Conservation (phyloP, 441 rosid genomes). For the Cnidoscolus chayamansa region DNA sequence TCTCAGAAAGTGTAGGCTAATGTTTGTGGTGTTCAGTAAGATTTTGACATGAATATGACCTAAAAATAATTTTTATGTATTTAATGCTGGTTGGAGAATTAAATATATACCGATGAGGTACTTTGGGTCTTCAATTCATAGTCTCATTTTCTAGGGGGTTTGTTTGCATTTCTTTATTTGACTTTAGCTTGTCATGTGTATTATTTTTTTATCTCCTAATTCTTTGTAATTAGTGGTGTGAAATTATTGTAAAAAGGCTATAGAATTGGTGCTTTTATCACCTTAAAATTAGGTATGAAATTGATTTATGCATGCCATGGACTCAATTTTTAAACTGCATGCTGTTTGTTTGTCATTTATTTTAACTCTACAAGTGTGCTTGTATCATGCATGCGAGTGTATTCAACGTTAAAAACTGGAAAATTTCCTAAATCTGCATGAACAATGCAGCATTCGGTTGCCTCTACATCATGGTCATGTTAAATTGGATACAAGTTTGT, state of each 20-base stretch:
- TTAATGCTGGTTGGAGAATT: background rate
- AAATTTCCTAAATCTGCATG: background rate
- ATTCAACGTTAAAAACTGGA: too few relatives aligned
- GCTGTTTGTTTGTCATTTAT: too few relatives aligned
- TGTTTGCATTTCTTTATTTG: too few relatives aligned
- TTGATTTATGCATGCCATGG: background rate
- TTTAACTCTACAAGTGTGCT: too few relatives aligned
- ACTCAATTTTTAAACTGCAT: background rate
- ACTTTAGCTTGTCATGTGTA: too few relatives aligned
- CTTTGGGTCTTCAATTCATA: too few relatives aligned
- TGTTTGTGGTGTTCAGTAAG: too few relatives aligned
- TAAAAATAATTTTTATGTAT: background rate
- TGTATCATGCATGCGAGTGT: background rate
- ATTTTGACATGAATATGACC: slow-evolving; percentile 65
- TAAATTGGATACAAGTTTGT: too few relatives aligned
- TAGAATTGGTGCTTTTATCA: background rate
- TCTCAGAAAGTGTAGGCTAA: too few relatives aligned
- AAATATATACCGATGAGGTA: too few relatives aligned
- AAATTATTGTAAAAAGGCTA: background rate
- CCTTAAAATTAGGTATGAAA: background rate
- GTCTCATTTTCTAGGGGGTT: too few relatives aligned
- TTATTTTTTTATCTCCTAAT: background rate
- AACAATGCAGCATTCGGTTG: background rate
- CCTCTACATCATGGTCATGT: background rate
- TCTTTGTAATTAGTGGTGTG: background rate